Percentiles rank a stretch among this genome's conserved stretches.
These are phyloP conservation scores for Quercus parvula DNA, from an alignment of 306 rosid genomes.

Conservation along the genomic window DNA sequence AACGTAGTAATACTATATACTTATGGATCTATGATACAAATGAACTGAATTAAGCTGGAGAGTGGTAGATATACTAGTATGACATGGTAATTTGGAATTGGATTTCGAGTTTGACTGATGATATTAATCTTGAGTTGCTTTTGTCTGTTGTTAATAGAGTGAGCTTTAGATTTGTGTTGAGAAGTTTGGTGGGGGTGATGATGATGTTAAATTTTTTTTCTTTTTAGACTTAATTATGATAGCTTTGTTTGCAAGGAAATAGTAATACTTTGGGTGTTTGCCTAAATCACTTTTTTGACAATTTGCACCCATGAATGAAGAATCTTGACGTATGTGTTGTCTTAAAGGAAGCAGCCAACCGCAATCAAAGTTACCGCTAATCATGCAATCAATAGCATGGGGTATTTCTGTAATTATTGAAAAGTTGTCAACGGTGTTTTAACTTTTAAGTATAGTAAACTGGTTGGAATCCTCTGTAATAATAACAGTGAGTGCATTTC, in stretches of 20 bases:
- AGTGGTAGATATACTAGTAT: constrained; percentile 25
- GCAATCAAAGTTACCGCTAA: not conserved
- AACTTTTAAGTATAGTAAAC: not conserved
- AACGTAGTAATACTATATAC: constrained; percentile 4
- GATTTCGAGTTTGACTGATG: constrained; percentile 1
- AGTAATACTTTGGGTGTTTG: not conserved
- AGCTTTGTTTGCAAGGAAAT: constrained; percentile 2
- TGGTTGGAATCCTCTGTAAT: too few relatives aligned
- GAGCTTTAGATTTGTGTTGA: not conserved
- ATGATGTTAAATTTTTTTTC: not conserved
- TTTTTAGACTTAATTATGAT: not conserved
- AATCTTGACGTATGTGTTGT: not conserved
- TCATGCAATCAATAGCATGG: not conserved
- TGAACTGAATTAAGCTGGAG: constrained; percentile 22
- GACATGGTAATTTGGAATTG: constrained; percentile 9
- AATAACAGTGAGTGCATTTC: not conserved
- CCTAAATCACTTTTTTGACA: not conserved
- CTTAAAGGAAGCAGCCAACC: not conserved
- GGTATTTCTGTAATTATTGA: not conserved
- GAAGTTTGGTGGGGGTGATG: not conserved
- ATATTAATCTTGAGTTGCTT: constrained; percentile 11
- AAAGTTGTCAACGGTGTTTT: not conserved
- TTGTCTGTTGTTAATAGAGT: constrained; percentile 1
- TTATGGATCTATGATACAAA: not conserved
- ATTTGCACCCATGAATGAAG: constrained; percentile 1